Base-by-base conservation (phyloP, 768 basidiomycete species). In the Leccinum rimulosum region DNA sequence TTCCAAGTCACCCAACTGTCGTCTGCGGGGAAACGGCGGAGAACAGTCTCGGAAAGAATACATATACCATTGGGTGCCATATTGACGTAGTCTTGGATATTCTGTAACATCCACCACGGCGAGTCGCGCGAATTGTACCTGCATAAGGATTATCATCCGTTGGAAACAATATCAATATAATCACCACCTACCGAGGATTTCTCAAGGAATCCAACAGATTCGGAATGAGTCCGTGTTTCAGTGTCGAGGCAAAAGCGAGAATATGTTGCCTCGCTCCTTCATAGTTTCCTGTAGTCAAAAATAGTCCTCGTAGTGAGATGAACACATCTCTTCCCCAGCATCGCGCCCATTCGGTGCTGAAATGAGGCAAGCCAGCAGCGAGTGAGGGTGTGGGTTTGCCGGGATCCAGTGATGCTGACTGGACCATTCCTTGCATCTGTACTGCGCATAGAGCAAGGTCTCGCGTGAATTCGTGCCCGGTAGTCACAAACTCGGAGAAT, bases 71-170 rank as follows among this genome's bases (percentile, higher is more conserved):
- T 88, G 0, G 97, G 95, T 1, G 90, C 93, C 72, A 81, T 87
- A 50, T 75, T 76, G 22, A 84, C 87, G 71, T 98, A 98, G 72
- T 98, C 95, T 68, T 98, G 97, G 56, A 99, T 97, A 69, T 91
- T 97, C 72, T 99, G 96, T 59, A 98, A 72, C 91, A 98, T 96
- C 93, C 95, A 98, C 96, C 95, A 98, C 4, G 97, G 96, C 7
- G 93, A 94, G 71, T 99, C 97, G 54, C 97, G 88, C 5, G 93
- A 98, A 73, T 98, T 98, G 74, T 94, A 95, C 61, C 91, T 91
- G 60, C 9, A 45, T 19, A 7, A 45, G 6, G 6, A 27, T 61
- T 14, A 52, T 22, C 30, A 27, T 15, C 30, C 50, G 36, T 33
- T 47, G 22, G 22, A 25, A 7, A 36, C 15, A 31, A 28, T 15